A percentile compares a stretch with the other conserved stretches of the same genome.
These are phyloP conservation scores for Fusarium aywerte DNA, from an alignment of 2,329 filamentous ascomycete genomes.

Conservation along the genomic window DNA sequence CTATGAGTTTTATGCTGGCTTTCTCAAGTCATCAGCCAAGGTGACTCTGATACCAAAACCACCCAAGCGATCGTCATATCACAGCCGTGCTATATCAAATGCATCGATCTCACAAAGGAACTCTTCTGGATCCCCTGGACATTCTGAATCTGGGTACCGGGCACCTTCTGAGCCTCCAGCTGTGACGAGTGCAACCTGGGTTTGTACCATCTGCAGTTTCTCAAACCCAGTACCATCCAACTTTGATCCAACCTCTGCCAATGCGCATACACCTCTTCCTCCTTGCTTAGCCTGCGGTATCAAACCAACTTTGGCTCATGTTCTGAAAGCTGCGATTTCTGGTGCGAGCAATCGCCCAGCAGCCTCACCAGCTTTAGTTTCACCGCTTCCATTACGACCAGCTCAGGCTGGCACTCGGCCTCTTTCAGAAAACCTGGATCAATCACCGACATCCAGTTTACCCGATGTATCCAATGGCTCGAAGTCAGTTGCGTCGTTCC, in stretches of 20 bases:
- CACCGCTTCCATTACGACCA: constrained; percentile 49
- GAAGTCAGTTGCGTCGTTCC: constrained; percentile 56
- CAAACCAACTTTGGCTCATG: constrained; percentile 82
- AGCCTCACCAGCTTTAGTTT: constrained; percentile 26
- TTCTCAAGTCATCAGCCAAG: constrained; percentile 94
- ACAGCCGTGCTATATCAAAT: constrained; percentile 62
- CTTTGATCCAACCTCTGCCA: constrained; percentile 87
- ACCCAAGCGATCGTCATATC: constrained; percentile 70
- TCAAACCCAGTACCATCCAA: constrained; percentile 93
- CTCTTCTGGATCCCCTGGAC: constrained; percentile 59
- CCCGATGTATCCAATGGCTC: constrained; percentile 5
- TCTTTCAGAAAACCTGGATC: constrained; percentile 16
- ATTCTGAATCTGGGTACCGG: constrained; percentile 57
- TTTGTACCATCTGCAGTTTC: constrained; percentile 95
- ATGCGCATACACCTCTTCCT: constrained; percentile 79
- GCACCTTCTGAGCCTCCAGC: constrained; percentile 55
- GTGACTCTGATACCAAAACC: constrained; percentile 89
- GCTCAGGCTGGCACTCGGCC: constrained; percentile 26
- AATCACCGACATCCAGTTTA: constrained; percentile 1
- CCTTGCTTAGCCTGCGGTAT: constrained; percentile 95
- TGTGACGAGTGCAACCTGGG: constrained; percentile 80
- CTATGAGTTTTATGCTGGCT: constrained; percentile 91
- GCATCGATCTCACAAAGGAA: constrained; percentile 60
- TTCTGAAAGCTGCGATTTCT: constrained; percentile 87
- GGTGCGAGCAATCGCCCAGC: constrained; percentile 69